These are phyloP conservation scores for Phytopythium aichiense DNA, from an alignment of 352 stramenopile species.

Conservation along the genomic window DNA sequence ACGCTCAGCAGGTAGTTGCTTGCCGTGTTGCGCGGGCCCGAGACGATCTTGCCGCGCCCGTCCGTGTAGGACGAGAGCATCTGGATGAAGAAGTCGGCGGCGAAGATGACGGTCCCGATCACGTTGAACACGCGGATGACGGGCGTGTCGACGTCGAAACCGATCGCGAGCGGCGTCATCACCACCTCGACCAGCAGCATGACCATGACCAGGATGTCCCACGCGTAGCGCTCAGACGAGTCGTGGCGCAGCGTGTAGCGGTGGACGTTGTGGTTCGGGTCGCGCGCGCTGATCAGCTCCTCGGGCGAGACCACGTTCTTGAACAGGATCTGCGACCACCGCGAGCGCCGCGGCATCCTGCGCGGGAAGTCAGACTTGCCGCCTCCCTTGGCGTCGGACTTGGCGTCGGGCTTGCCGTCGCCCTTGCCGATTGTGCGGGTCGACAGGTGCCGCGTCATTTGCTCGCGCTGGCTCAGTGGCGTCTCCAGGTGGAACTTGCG, in stretches of 20 bases:
- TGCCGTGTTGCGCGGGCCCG: constrained; percentile 30
- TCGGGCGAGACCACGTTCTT: constrained; percentile 22
- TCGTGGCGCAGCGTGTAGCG: constrained; percentile 53
- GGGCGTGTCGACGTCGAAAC: constrained; percentile 29
- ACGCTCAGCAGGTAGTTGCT: constrained; percentile 48
- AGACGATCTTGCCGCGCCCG: constrained; percentile 45
- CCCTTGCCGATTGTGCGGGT: background rate
- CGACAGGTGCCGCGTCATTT: constrained; percentile 33
- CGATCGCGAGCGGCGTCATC: constrained; percentile 45
- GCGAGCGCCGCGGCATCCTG: constrained; percentile 4
- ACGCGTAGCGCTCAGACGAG: constrained; percentile 28
- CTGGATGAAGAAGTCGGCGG: constrained; percentile 53
- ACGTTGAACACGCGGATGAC: constrained; percentile 17
- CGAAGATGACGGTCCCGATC: constrained; percentile 40
- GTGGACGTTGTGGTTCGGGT: constrained; percentile 23
- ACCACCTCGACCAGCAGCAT: constrained; percentile 56
- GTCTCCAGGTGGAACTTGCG: constrained; percentile 11
- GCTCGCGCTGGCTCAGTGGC: background rate
- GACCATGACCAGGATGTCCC: constrained; percentile 50
- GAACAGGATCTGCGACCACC: constrained; percentile 19
- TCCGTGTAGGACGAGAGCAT: constrained; percentile 52
- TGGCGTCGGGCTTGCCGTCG: background rate
- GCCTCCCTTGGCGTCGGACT: background rate
- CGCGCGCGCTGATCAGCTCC: constrained; percentile 35
- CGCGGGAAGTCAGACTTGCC: constrained; percentile 1